Conservation (phyloP, 768 basidiomycete species). For the Gelatoporia subvermispora region DNA sequence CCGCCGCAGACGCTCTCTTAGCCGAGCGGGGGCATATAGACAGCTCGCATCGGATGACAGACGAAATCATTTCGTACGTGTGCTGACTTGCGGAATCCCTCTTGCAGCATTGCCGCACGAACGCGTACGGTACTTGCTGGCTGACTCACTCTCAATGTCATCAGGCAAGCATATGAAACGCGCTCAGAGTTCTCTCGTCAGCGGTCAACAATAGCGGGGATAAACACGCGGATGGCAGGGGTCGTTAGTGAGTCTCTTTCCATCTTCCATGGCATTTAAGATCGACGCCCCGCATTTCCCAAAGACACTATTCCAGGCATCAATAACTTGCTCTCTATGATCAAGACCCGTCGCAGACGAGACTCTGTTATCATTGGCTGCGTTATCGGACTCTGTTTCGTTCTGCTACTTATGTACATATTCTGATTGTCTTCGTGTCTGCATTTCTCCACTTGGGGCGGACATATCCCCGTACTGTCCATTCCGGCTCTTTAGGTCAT, state of each 20-base stretch:
- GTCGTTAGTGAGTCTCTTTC: constrained; percentile 63
- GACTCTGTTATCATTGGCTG: constrained; percentile 87
- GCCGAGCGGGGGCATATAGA: constrained; percentile 88
- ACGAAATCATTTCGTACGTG: constrained; percentile 80
- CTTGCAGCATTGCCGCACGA: not conserved
- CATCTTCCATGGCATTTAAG: not conserved
- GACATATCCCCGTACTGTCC: too few species aligned
- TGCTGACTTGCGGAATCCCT: not conserved
- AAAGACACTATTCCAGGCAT: constrained; percentile 90
- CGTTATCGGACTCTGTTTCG: constrained; percentile 79
- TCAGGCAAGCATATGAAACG: constrained; percentile 97
- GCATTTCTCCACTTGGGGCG: too few species aligned
- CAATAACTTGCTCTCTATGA: constrained; percentile 86
- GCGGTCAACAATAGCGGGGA: constrained; percentile 63
- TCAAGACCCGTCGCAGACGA: constrained; percentile 82
- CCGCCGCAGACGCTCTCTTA: constrained; percentile 80
- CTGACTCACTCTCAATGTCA: constrained; percentile 1
- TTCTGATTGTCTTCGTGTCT: constrained; percentile 11
- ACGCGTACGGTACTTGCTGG: not conserved
- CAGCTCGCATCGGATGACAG: constrained; percentile 91
- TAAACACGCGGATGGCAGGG: constrained; percentile 79
- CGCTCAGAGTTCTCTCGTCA: constrained; percentile 89
- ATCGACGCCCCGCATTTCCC: not conserved
- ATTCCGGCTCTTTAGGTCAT: not conserved
- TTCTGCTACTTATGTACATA: constrained; percentile 54